A percentile compares a stretch with the other conserved stretches of the same genome.
Conservation (phyloP, 768 basidiomycete species). For the Russula foetens region DNA sequence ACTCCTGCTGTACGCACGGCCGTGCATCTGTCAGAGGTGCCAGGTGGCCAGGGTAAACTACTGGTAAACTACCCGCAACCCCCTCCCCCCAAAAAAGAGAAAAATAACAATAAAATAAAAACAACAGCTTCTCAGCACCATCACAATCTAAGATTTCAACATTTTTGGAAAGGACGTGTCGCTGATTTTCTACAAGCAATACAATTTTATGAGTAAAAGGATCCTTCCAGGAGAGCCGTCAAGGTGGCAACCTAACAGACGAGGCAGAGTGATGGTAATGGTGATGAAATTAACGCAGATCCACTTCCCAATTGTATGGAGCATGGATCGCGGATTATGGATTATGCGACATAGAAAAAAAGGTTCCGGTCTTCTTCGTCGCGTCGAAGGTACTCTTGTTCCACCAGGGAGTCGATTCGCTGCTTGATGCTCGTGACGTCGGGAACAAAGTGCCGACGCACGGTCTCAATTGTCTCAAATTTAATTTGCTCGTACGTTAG, state of each 20-base stretch:
- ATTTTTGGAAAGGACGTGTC: too few relatives aligned
- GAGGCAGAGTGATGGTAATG: too few relatives aligned
- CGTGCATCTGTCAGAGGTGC: too few relatives aligned
- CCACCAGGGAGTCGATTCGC: constrained; percentile 73
- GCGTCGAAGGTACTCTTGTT: constrained; percentile 78
- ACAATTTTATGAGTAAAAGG: not conserved
- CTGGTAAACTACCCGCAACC: too few relatives aligned
- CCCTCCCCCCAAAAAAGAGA: not conserved
- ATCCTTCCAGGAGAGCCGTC: not conserved
- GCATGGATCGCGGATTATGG: not conserved
- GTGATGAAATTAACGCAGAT: too few relatives aligned
- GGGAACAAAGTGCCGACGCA: constrained; percentile 82
- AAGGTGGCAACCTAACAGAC: not conserved
- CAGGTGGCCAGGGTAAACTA: too few relatives aligned
- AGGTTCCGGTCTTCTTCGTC: constrained; percentile 62
- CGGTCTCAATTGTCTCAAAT: constrained; percentile 76
- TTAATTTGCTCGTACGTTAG: constrained; percentile 73
- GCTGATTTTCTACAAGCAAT: not conserved
- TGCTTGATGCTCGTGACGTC: constrained; percentile 81
- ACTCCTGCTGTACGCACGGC: too few relatives aligned
- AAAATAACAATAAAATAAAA: too few relatives aligned
- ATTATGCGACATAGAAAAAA: constrained; percentile 73
- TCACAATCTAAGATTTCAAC: not conserved
- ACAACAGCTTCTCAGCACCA: too few relatives aligned
- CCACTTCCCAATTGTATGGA: too few relatives aligned